These are phyloP conservation scores for Otatea glauca DNA, from an alignment of 176 grass and related monocot species.

Conservation along the genomic window DNA sequence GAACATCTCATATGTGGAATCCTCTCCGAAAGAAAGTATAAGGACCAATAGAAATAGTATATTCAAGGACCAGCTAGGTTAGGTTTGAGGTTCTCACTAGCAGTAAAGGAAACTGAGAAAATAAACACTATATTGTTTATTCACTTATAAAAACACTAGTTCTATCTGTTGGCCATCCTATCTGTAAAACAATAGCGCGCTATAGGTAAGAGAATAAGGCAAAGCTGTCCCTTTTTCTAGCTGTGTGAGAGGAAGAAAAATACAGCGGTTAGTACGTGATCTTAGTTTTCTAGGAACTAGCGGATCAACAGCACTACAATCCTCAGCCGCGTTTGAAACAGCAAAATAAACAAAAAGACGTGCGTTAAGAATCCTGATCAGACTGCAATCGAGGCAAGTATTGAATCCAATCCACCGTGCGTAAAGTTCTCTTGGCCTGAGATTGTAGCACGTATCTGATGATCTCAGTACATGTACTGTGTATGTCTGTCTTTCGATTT, in stretches of 20 bases:
- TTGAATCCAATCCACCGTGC: not conserved
- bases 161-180: not conserved
- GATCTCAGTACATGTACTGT: too few relatives aligned
- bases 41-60: not conserved
- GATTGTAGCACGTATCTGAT: not conserved
- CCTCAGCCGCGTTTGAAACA: constrained; percentile 53
- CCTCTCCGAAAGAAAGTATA: not conserved
- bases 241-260: constrained; percentile 24
- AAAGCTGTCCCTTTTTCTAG: not conserved
- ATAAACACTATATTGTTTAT: not conserved
- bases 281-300: constrained; percentile 79
- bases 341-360: constrained; percentile 27
- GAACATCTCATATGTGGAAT: not conserved
- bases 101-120: not conserved
- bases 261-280: constrained; percentile 65
- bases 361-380: constrained; percentile 39
- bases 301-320: constrained; percentile 56
- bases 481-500: not conserved
- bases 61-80: constrained; percentile 20
- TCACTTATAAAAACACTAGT: not conserved
- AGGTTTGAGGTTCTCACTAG: not conserved
- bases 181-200: constrained; percentile 5
- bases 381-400: not conserved
- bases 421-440: not conserved
- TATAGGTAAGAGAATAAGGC: not conserved